These are phyloP conservation scores for Nematodospora anomalae DNA, from an alignment of 1,139 yeast species.

Conservation along the genomic window DNA sequence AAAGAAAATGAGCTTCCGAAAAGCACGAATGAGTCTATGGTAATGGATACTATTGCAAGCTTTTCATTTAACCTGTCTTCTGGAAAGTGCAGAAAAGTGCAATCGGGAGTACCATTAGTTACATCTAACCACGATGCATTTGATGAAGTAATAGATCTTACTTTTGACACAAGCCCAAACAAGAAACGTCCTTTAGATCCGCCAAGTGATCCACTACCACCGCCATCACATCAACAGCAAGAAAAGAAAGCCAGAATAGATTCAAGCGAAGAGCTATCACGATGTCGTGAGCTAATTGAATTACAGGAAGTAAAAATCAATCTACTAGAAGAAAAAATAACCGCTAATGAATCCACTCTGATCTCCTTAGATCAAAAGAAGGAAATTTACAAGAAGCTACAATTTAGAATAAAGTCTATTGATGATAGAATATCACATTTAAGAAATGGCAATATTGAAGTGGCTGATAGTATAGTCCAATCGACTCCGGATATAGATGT, in stretches of 20 bases:
- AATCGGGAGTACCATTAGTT: conserved; percentile 4
- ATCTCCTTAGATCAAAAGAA: conserved; percentile 36
- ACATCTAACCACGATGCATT: background rate
- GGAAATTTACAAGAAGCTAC: conserved; percentile 24
- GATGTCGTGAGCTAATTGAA: conserved; percentile 7
- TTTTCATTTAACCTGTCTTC: background rate
- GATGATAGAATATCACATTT: conserved; percentile 6
- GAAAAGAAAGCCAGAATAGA: background rate
- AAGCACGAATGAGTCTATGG: background rate
- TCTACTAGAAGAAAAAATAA: conserved; percentile 28
- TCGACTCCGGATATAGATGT: conserved; percentile 4
- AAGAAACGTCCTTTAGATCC: background rate
- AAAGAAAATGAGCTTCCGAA: background rate
- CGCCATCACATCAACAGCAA: background rate
- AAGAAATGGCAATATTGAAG: conserved; percentile 1
- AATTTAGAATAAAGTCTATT: conserved; percentile 21
- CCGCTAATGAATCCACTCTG: conserved; percentile 35
- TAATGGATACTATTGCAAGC: background rate
- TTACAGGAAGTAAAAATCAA: conserved; percentile 28
- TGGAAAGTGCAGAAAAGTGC: background rate
- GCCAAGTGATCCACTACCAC: background rate
- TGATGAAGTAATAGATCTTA: conserved; percentile 8
- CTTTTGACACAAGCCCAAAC: conserved; percentile 8
- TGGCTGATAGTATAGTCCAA: conserved; percentile 4
- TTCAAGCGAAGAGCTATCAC: background rate